These are phyloP conservation scores for Leishmania aethiopica DNA, from an alignment of 208 protist genomes.

Conservation along the genomic window DNA sequence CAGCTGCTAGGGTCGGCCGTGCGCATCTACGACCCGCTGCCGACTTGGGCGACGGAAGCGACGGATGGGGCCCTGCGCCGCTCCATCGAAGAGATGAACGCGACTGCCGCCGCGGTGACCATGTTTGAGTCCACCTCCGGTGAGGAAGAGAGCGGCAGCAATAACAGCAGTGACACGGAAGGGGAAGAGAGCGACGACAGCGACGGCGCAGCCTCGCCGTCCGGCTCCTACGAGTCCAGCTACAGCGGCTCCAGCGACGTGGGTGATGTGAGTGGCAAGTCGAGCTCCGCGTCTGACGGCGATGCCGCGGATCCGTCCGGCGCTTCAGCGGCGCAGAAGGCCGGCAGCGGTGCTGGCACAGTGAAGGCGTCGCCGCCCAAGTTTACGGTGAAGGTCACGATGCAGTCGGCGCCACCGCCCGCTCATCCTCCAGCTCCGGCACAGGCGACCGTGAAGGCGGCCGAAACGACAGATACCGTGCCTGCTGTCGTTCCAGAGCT, in stretches of 20 bases:
- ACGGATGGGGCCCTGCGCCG: conserved; percentile 44
- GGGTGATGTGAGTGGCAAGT: conserved; percentile 3
- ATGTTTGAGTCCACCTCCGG: conserved; percentile 20
- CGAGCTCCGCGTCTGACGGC: neutral
- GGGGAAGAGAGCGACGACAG: conserved; percentile 5
- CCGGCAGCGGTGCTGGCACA: neutral
- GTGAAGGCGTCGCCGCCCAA: neutral
- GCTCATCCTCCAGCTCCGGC: no score
- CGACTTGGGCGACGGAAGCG: conserved; percentile 46
- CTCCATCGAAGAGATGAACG: conserved; percentile 19
- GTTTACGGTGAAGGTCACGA: conserved; percentile 1
- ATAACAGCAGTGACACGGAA: conserved; percentile 12
- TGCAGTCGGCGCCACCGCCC: neutral
- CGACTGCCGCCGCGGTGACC: conserved; percentile 18
- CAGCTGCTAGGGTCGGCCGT: conserved; percentile 55
- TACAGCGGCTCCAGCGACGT: conserved; percentile 3
- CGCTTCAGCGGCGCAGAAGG: neutral
- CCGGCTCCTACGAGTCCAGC: conserved; percentile 22
- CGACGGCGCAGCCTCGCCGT: conserved; percentile 8
- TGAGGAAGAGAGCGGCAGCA: conserved; percentile 18
- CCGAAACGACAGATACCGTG: neutral
- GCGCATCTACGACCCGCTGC: conserved; percentile 50
- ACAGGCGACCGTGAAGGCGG: neutral
- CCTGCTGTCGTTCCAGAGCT: neutral
- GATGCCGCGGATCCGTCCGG: neutral